phyloP scores from a whole-genome alignment of 352 stramenopile genomes.

The Elongisporangium undulatum region DNA sequence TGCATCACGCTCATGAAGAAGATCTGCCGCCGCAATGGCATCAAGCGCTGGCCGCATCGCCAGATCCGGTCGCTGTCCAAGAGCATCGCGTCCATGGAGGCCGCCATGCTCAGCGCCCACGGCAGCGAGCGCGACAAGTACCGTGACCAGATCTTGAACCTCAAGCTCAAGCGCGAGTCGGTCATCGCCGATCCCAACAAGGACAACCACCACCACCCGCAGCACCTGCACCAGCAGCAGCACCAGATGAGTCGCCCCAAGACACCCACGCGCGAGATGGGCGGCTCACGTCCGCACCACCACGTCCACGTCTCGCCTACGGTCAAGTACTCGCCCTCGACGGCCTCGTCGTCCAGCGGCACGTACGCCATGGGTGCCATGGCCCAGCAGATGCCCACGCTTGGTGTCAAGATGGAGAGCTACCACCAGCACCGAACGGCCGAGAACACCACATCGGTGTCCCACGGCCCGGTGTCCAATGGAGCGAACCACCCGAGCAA shows the following conservation, averaged over 20 bases:
- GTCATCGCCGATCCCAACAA: slow-evolving; percentile 88
- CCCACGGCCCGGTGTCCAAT: background rate
- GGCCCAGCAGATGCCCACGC: slow-evolving; percentile 1
- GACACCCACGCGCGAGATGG: slow-evolving; percentile 16
- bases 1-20: slow-evolving; percentile 90
- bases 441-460: background rate
- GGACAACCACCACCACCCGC: slow-evolving; percentile 23
- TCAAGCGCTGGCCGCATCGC: slow-evolving; percentile 66
- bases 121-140: slow-evolving; percentile 81
- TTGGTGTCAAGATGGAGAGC: background rate
- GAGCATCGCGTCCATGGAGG: slow-evolving; percentile 87
- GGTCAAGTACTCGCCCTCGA: slow-evolving; percentile 19
- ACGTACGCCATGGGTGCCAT: slow-evolving; percentile 4
- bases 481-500: background rate
- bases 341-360: slow-evolving; percentile 3
- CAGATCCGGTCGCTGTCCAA: slow-evolving; percentile 82
- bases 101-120: slow-evolving; percentile 79
- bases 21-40: slow-evolving; percentile 62
- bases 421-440: background rate
- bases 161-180: slow-evolving; percentile 81
- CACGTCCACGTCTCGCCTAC: slow-evolving; percentile 3
- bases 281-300: background rate
- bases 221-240: background rate
- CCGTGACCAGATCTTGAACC: slow-evolving; percentile 76
- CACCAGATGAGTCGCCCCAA: slow-evolving; percentile 23